Evolutionary conservation across 1,139 yeast genomes (phyloP).

Genomic region (Geotrichum phurueaensis): DNA sequence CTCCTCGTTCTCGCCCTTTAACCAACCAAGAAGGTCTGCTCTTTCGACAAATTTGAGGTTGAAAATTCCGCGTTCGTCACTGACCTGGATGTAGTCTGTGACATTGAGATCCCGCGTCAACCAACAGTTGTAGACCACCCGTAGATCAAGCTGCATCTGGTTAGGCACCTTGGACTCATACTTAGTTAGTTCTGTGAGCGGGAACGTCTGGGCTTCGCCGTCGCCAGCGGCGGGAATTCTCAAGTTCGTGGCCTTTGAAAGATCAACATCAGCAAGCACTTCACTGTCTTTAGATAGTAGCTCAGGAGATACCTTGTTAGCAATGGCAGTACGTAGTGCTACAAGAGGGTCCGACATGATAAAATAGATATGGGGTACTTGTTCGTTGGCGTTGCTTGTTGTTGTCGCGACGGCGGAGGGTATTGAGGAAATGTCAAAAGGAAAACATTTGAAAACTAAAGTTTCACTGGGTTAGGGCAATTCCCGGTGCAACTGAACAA

Average conservation of each 20-base stretch:
- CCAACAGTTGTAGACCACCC: conserved; percentile 75
- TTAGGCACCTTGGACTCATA: conserved; percentile 11
- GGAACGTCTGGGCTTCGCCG: conserved; percentile 1
- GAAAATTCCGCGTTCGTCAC: conserved; percentile 57
- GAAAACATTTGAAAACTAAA: neutral
- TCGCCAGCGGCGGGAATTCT: conserved; percentile 2
- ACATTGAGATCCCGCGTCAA: conserved; percentile 64
- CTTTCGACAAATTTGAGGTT: conserved; percentile 82
- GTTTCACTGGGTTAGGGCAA: neutral
- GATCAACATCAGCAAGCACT: neutral
- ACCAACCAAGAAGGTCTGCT: conserved; percentile 77
- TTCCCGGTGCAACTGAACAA: neutral
- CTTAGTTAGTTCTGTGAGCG: conserved; percentile 10
- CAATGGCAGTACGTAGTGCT: conserved; percentile 28
- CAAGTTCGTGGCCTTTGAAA: conserved; percentile 16
- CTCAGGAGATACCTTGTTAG: conserved; percentile 21
- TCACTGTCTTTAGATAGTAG: conserved; percentile 21
- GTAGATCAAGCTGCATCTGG: conserved; percentile 1
- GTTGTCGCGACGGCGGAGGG: neutral
- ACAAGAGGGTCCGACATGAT: conserved; percentile 25
- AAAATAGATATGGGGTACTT: neutral
- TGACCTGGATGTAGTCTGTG: conserved; percentile 73
- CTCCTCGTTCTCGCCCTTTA: conserved; percentile 57
- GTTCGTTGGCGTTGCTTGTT: neutral
- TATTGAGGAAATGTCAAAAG: neutral